phyloP scores from a whole-genome alignment of 169 alveolate genomes.

The Plasmodium reichenowi region DNA sequence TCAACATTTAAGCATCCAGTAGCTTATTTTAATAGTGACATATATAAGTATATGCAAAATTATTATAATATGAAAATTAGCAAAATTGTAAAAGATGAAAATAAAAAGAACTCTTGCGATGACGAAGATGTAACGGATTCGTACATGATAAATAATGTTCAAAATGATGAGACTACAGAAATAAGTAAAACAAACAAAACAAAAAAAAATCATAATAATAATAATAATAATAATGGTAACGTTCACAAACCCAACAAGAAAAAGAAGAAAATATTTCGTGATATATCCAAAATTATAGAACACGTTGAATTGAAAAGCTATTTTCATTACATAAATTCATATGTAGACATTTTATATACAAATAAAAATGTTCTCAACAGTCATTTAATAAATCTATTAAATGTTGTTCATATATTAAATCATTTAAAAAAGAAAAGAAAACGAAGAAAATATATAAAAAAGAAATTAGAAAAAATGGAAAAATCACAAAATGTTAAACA shows the following conservation, averaged over 20 bases:
- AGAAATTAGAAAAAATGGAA: slow-evolving; percentile 64
- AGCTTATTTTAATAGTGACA: slow-evolving; percentile 14
- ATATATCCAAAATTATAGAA: slow-evolving; percentile 13
- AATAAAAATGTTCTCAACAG: slow-evolving; percentile 46
- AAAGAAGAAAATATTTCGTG: slow-evolving; percentile 6
- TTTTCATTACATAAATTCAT: slow-evolving; percentile 76
- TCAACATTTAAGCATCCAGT: slow-evolving; percentile 43
- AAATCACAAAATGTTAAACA: slow-evolving; percentile 30
- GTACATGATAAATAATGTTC: neutral
- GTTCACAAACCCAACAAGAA: neutral
- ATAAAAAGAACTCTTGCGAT: no score
- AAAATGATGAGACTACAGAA: neutral
- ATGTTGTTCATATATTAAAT: slow-evolving; percentile 25
- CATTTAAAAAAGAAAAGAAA: slow-evolving; percentile 62
- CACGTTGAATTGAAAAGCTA: slow-evolving; percentile 67
- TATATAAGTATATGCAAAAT: slow-evolving; percentile 20
- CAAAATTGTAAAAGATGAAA: neutral
- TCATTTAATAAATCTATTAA: slow-evolving; percentile 53
- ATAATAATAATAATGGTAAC: neutral
- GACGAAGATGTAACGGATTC: neutral
- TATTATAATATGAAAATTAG: slow-evolving; percentile 13
- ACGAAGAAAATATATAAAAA: slow-evolving; percentile 59
- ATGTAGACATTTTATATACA: slow-evolving; percentile 77
- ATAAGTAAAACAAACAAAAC: neutral
- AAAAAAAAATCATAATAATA: neutral